phyloP scores from a whole-genome alignment of 768 basidiomycete species.

The Suillus fuscotomentosus region DNA sequence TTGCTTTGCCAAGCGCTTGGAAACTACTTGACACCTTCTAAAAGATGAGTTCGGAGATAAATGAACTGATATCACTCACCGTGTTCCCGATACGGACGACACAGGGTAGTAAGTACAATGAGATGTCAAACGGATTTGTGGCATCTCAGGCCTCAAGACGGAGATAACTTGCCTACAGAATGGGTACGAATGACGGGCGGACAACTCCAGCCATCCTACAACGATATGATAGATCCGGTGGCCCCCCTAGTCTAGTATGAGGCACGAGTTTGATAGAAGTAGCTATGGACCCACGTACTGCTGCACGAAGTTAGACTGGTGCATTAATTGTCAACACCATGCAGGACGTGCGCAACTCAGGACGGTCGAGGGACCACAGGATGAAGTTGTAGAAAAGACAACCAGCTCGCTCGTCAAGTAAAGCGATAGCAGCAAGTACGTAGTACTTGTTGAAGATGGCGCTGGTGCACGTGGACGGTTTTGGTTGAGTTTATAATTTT shows the following conservation, averaged over 20 bases:
- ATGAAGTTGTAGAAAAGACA: background rate
- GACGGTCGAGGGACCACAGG: background rate
- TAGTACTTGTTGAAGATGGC: background rate
- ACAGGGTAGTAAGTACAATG: background rate
- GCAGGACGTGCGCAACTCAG: background rate
- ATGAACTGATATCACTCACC: background rate
- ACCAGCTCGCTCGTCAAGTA: background rate
- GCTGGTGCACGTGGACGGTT: background rate
- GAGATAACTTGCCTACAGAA: background rate
- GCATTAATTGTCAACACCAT: background rate
- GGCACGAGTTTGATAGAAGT: background rate
- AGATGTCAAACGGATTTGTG: background rate
- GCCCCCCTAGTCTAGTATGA: background rate
- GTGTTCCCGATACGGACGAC: background rate
- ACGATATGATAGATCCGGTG: background rate
- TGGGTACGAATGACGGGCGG: background rate
- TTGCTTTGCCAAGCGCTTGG: background rate
- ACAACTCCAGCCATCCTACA: background rate
- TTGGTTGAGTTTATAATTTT: background rate
- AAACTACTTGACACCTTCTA: background rate
- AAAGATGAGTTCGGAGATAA: background rate
- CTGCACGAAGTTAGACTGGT: background rate
- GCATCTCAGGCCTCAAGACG: background rate
- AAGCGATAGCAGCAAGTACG: background rate
- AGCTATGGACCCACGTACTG: background rate